These are phyloP conservation scores for Willaertia magna DNA, from an alignment of 208 protist genomes.

Conservation along the genomic window DNA sequence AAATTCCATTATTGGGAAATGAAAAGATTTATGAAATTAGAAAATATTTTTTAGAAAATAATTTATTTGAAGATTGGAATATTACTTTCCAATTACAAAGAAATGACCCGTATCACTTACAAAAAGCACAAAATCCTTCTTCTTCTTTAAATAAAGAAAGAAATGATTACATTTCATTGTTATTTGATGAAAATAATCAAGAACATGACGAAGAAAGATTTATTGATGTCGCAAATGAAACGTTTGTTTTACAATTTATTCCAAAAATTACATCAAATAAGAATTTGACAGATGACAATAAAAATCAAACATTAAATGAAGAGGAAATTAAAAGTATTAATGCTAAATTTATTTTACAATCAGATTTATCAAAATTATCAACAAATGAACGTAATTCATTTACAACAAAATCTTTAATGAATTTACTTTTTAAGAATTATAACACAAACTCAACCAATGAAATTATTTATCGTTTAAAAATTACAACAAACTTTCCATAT, in stretches of 20 bases:
- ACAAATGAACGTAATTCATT: too few relatives aligned
- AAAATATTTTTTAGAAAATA: background rate
- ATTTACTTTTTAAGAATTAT: too few relatives aligned
- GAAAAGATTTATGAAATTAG: background rate
- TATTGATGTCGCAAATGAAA: background rate
- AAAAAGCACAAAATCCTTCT: background rate
- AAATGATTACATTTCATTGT: too few relatives aligned
- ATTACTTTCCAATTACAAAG: background rate
- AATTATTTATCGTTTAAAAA: background rate
- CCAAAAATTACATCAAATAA: background rate
- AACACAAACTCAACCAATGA: too few relatives aligned
- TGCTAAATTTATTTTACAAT: background rate
- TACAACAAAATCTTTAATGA: too few relatives aligned
- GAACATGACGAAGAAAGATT: background rate
- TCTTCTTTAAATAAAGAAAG: too few relatives aligned
- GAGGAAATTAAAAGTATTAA: background rate
- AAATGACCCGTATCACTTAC: background rate
- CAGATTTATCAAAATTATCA: too few relatives aligned
- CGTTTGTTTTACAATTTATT: background rate
- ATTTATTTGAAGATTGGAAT: background rate
- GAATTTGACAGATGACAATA: too few relatives aligned
- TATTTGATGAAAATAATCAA: too few relatives aligned
- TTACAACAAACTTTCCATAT: background rate
- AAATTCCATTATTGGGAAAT: background rate
- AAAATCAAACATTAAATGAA: background rate